Base-by-base conservation (phyloP, 2,329 filamentous ascomycete species). In the Colletotrichum camelliae region DNA sequence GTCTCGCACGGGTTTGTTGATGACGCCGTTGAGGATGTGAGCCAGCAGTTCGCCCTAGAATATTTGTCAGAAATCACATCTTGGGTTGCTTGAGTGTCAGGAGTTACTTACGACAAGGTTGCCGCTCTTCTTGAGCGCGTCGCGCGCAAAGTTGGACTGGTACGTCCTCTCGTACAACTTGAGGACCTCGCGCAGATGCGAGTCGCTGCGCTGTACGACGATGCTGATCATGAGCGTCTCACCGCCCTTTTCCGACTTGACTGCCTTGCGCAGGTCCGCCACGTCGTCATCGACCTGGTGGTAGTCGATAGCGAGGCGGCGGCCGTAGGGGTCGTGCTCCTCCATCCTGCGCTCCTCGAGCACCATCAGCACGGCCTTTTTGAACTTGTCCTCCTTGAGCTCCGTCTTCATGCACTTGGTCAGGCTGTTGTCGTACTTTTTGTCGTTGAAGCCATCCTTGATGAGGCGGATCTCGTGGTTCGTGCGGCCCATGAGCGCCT, bases 381-480 rank as follows among this genome's bases (percentile, higher is more conserved):
- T 96, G 87, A 98, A 99, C 85, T 98, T 98, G 85, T 98, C 96
- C 77, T 97, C 95, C 81, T 96, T 96, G 48, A 99, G 89, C 85
- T 99, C 97, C 65, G 93, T 94, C 82, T 94, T 94, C 94, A 98
- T 98, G 85, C 96, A 98, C 80, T 92, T 92, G 70, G 90, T 90
- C 68, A 98, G 86, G 77, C 92, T 94, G 84, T 98, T 94, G 67
- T 90, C 88, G 84, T 98, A 98, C 79, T 97, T 96, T 82, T 98
- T 98, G 83, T 98, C 96, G 67, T 91, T 93, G 87, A 98, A 99
- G 0, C 93, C 91, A 21, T 94, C 92, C 84, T 98, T 98, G 88
- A 99, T 98, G 76, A 90, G 89, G 13, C 91, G 90, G 77, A 98
- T 95, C 81, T 98, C 97, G n/a, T 91, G 88, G 83, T 98, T 98